Percentiles rank a stretch among this genome's conserved stretches.
These are phyloP conservation scores for Phytopythium delawarense DNA, from an alignment of 352 stramenopile species.

Conservation along the genomic window DNA sequence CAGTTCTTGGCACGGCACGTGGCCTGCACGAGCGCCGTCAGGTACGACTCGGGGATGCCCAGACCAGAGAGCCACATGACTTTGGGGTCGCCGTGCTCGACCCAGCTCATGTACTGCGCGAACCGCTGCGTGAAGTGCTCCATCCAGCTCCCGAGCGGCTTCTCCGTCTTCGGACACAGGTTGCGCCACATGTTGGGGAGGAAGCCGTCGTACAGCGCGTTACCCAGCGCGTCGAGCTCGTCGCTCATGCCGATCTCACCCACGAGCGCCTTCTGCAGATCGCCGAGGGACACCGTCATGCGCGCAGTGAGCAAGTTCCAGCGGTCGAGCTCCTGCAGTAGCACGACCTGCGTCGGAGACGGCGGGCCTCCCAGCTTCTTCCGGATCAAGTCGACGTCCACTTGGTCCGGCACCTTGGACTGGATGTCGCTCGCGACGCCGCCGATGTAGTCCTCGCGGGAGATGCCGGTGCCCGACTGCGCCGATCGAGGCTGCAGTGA, in stretches of 20 bases:
- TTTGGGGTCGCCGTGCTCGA: slow-evolving; percentile 83
- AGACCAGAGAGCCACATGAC: slow-evolving; percentile 95
- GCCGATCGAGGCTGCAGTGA: slow-evolving; percentile 88
- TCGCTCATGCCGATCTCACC: slow-evolving; percentile 97
- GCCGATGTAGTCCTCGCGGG: slow-evolving; percentile 92
- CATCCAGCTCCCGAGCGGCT: slow-evolving; percentile 96
- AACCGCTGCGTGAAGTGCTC: slow-evolving; percentile 88
- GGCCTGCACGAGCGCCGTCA: slow-evolving; percentile 94
- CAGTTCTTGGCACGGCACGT: slow-evolving; percentile 93
- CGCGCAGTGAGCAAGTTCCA: slow-evolving; percentile 90
- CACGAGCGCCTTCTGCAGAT: slow-evolving; percentile 91
- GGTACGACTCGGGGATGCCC: slow-evolving; percentile 94
- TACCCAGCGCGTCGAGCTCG: slow-evolving; percentile 90
- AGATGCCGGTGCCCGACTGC: slow-evolving; percentile 68
- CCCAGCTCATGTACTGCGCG: slow-evolving; percentile 91
- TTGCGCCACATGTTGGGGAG: slow-evolving; percentile 89
- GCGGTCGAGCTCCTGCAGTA: slow-evolving; percentile 94
- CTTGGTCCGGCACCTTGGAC: slow-evolving; percentile 84
- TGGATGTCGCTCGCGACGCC: slow-evolving; percentile 90
- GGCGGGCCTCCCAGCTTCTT: slow-evolving; percentile 72
- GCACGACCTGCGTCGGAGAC: slow-evolving; percentile 88
- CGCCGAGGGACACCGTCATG: slow-evolving; percentile 83
- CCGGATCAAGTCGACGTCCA: slow-evolving; percentile 87
- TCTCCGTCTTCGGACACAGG: slow-evolving; percentile 91
- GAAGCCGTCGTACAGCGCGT: slow-evolving; percentile 92